phyloP scores from a whole-genome alignment of 768 basidiomycete genomes.

The Auricularia auricula-judae region DNA sequence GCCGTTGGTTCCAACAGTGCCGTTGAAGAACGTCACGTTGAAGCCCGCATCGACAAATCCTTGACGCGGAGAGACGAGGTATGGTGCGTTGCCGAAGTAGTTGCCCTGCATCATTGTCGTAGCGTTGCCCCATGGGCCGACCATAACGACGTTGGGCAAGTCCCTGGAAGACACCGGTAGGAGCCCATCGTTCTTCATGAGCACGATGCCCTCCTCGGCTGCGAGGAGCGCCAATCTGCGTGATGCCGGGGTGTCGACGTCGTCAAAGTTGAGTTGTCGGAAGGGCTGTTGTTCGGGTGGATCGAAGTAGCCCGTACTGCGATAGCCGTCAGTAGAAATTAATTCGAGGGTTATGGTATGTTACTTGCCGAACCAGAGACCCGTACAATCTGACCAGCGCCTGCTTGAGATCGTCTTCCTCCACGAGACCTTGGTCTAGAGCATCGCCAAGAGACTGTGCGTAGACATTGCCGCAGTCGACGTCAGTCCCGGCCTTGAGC shows the following conservation, averaged over 20 bases:
- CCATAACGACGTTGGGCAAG: conserved; percentile 31
- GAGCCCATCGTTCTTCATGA: conserved; percentile 53
- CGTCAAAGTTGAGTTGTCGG: conserved; percentile 36
- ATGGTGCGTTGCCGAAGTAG: conserved; percentile 43
- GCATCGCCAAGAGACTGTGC: conserved; percentile 34
- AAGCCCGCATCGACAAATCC: conserved; percentile 38
- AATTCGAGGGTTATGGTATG: neutral
- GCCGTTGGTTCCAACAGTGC: conserved; percentile 28
- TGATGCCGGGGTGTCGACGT: conserved; percentile 36
- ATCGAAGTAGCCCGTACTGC: conserved; percentile 49
- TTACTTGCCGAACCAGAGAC: conserved; percentile 38
- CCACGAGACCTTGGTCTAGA: conserved; percentile 36
- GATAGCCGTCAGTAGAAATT: neutral
- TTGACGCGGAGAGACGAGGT: conserved; percentile 41
- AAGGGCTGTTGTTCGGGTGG: conserved; percentile 37
- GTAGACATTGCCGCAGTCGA: conserved; percentile 45
- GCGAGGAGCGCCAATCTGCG: conserved; percentile 39
- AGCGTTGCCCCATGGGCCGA: conserved; percentile 50
- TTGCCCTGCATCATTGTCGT: conserved; percentile 46
- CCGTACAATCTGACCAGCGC: conserved; percentile 38
- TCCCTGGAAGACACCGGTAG: conserved; percentile 25
- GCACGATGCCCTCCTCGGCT: conserved; percentile 42
- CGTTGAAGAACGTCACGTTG: conserved; percentile 30
- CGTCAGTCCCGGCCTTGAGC: conserved; percentile 41
- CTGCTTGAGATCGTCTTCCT: conserved; percentile 29